These are phyloP conservation scores for Mycena rosella DNA, from an alignment of 768 basidiomycete genomes.

Conservation along the genomic window DNA sequence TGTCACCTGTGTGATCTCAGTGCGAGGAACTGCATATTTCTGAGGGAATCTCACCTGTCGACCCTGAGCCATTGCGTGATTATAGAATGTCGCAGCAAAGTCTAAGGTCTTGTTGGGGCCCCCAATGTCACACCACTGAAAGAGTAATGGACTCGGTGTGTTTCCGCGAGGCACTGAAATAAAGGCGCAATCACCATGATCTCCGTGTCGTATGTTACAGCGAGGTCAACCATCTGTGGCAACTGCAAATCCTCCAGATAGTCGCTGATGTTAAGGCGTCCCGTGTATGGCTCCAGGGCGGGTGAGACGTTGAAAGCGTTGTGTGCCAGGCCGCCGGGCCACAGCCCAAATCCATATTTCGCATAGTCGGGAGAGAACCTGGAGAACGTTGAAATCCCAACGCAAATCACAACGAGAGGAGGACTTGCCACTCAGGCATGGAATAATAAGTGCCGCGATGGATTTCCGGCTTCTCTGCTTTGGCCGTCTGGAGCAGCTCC, in stretches of 20 bases:
- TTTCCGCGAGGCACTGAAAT: background rate
- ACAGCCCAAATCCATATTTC: constrained; percentile 61
- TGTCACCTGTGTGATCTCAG: too few species aligned
- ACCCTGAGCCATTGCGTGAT: constrained; percentile 52
- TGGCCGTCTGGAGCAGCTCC: constrained; percentile 65
- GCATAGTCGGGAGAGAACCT: constrained; percentile 70
- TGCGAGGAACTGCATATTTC: too few species aligned
- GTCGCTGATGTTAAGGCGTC: constrained; percentile 61
- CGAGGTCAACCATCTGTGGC: constrained; percentile 65
- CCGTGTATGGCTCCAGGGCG: constrained; percentile 67
- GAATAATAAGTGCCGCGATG: constrained; percentile 72
- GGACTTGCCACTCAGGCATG: constrained; percentile 64
- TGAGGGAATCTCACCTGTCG: too few species aligned
- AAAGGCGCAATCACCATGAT: constrained; percentile 59
- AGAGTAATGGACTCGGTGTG: too few species aligned
- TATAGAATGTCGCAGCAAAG: constrained; percentile 61
- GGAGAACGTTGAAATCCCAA: background rate
- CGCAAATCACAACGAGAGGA: background rate
- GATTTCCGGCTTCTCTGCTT: constrained; percentile 61
- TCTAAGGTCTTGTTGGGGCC: constrained; percentile 60
- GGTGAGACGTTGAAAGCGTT: constrained; percentile 61
- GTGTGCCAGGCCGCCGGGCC: constrained; percentile 68
- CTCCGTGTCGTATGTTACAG: constrained; percentile 61
- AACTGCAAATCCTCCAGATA: constrained; percentile 65
- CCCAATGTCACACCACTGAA: constrained; percentile 72